Evolutionary conservation across 345 rosid species (phyloP).

Genomic region (Schrenkiella parvula): DNA sequence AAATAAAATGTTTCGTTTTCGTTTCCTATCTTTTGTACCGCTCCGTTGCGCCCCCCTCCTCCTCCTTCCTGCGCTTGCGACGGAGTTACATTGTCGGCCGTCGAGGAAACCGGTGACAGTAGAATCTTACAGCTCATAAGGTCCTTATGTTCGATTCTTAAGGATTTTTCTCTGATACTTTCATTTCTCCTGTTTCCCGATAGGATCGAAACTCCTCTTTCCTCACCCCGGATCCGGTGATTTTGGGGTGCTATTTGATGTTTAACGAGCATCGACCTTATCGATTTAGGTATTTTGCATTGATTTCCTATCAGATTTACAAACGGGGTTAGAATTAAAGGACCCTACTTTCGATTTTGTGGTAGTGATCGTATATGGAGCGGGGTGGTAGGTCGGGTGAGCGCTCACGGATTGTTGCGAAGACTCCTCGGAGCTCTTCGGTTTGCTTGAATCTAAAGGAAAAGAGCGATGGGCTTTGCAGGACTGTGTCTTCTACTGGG

Average conservation of each 20-base stretch:
- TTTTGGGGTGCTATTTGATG: constrained; percentile 7
- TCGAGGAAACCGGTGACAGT: constrained; percentile 20
- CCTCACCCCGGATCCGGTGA: constrained; percentile 56
- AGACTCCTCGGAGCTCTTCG: constrained; percentile 57
- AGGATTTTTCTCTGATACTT: background rate
- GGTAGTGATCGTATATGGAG: constrained; percentile 49
- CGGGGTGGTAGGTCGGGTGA: constrained; percentile 70
- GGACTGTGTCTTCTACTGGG: constrained; percentile 42
- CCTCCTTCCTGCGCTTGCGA: constrained; percentile 38
- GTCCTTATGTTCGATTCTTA: constrained; percentile 1
- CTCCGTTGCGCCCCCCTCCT: constrained; percentile 22
- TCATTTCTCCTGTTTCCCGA: background rate
- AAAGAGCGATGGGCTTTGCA: constrained; percentile 46
- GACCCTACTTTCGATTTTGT: constrained; percentile 31
- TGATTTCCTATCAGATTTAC: constrained; percentile 4
- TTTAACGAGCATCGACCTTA: constrained; percentile 15
- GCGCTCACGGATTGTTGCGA: constrained; percentile 50
- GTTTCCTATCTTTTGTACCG: constrained; percentile 27
- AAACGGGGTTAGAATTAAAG: constrained; percentile 35
- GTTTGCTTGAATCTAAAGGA: constrained; percentile 67
- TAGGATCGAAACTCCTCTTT: constrained; percentile 6
- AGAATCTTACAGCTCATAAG: background rate
- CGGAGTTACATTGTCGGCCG: constrained; percentile 40
- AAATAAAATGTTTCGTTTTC: background rate
- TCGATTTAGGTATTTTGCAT: constrained; percentile 15